Evolutionary conservation across 2,329 filamentous ascomycete genomes (phyloP).

Genomic region (Pseudopyrenochaeta lycopersici): DNA sequence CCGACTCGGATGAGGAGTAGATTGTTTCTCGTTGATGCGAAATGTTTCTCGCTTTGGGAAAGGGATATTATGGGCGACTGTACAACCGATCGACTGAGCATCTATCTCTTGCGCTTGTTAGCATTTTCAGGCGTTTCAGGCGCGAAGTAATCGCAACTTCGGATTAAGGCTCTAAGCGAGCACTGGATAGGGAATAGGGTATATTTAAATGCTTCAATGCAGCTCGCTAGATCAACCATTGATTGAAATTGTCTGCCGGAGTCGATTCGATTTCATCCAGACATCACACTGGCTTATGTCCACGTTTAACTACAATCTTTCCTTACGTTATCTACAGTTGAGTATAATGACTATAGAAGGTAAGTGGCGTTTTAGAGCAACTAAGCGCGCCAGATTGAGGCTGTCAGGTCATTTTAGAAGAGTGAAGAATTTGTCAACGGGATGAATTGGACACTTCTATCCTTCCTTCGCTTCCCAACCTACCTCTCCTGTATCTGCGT

Average conservation of each 20-base stretch:
- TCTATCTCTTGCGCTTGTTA: slow-evolving; percentile 9
- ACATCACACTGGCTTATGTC: too few species aligned
- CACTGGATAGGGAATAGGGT: slow-evolving; percentile 10
- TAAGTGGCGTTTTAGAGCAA: too few species aligned
- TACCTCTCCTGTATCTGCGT: too few species aligned
- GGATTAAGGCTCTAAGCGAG: slow-evolving; percentile 9
- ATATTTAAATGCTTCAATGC: slow-evolving; percentile 23
- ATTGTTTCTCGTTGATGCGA: neutral
- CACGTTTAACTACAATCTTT: too few species aligned
- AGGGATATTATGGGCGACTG: slow-evolving; percentile 14
- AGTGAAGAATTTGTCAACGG: too few species aligned
- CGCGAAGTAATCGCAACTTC: slow-evolving; percentile 8
- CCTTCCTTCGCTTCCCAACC: too few species aligned
- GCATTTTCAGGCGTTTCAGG: slow-evolving; percentile 43
- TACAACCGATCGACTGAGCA: slow-evolving; percentile 15
- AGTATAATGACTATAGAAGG: too few species aligned
- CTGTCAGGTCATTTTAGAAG: too few species aligned
- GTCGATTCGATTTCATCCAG: too few species aligned
- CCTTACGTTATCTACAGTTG: too few species aligned
- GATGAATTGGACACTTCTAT: too few species aligned
- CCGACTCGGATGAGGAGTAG: slow-evolving; percentile 53
- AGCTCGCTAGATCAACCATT: slow-evolving; percentile 4
- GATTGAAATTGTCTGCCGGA: neutral
- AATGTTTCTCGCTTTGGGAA: neutral
- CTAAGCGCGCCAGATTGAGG: too few species aligned